Conservation (phyloP, 2,329 filamentous ascomycete species). For the Emydomyces testavorans region DNA sequence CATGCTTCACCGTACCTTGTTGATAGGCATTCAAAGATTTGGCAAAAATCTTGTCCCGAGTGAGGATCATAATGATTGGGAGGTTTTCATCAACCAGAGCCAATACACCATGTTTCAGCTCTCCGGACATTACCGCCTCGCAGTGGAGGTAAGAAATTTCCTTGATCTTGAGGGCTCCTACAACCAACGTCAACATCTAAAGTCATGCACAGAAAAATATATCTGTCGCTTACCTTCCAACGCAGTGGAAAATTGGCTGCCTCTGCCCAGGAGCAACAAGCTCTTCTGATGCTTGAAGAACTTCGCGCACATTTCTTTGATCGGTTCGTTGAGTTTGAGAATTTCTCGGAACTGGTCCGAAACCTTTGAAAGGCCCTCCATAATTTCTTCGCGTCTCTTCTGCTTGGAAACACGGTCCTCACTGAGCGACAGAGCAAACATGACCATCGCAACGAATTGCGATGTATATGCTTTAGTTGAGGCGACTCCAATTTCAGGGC, state of each 20-base stretch:
- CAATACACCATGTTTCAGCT: constrained; percentile 97
- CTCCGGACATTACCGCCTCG: constrained; percentile 99
- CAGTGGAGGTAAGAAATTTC: constrained; percentile 99
- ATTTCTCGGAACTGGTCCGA: constrained; percentile 88
- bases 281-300: constrained; percentile 97
- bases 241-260: constrained; percentile 91
- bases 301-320: constrained; percentile 87
- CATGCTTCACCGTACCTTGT: constrained; percentile 52
- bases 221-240: constrained; percentile 56
- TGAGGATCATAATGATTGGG: constrained; percentile 99
- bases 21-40: constrained; percentile 99
- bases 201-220: background rate
- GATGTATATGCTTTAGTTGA: constrained; percentile 99
- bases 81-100: constrained; percentile 96
- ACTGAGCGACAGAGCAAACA: constrained; percentile 93
- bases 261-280: constrained; percentile 81
- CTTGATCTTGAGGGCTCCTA: constrained; percentile 93
- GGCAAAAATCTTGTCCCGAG: constrained; percentile 86
- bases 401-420: constrained; percentile 95
- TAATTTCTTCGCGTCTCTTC: constrained; percentile 85
- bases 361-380: constrained; percentile 78
- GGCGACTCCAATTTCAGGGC: constrained; percentile 95
- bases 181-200: background rate
- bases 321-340: constrained; percentile 77
- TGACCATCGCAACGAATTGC: constrained; percentile 98